A percentile compares a stretch with the other conserved stretches of the same genome.
Evolutionary conservation across 2,329 filamentous ascomycete species (phyloP).

Genomic region (Colletotrichum gloeosporioides): DNA sequence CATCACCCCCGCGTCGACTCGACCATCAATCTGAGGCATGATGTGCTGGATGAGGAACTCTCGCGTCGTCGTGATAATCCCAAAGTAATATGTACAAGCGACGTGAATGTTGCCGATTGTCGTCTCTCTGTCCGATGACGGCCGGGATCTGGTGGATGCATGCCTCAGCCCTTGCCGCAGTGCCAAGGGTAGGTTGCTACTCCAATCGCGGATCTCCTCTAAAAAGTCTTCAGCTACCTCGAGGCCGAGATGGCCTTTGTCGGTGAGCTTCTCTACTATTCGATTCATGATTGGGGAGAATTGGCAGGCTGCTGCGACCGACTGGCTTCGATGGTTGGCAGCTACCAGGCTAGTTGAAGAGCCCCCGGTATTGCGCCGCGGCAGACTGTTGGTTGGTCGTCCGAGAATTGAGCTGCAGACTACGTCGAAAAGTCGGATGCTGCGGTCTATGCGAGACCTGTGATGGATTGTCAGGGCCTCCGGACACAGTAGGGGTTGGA

Average conservation of each 20-base stretch:
- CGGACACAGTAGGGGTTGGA: accelerated
- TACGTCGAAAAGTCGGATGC: constrained; percentile 42
- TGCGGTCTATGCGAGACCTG: constrained; percentile 37
- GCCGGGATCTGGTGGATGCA: background rate
- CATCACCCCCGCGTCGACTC: constrained; percentile 24
- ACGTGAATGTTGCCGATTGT: constrained; percentile 58
- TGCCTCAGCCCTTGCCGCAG: constrained; percentile 28
- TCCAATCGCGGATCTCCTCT: constrained; percentile 49
- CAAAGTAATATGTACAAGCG: constrained; percentile 63
- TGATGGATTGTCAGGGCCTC: accelerated
- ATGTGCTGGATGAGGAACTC: constrained; percentile 59
- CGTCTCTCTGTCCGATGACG: constrained; percentile 26
- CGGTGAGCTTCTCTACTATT: constrained; percentile 47
- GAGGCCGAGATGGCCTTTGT: constrained; percentile 36
- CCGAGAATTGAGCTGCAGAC: constrained; percentile 43
- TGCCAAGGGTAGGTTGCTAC: constrained; percentile 43
- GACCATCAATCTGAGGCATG: constrained; percentile 34
- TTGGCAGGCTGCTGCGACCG: constrained; percentile 43
- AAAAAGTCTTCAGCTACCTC: constrained; percentile 44
- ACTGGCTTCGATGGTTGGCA: constrained; percentile 26
- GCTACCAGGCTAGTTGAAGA: constrained; percentile 25
- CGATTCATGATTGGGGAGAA: constrained; percentile 49
- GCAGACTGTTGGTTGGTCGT: constrained; percentile 38
- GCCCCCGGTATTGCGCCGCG: constrained; percentile 25
- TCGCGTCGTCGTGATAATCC: constrained; percentile 60